Evolutionary conservation across 345 rosid genomes (phyloP).

Genomic region (Barbarea vulgaris): DNA sequence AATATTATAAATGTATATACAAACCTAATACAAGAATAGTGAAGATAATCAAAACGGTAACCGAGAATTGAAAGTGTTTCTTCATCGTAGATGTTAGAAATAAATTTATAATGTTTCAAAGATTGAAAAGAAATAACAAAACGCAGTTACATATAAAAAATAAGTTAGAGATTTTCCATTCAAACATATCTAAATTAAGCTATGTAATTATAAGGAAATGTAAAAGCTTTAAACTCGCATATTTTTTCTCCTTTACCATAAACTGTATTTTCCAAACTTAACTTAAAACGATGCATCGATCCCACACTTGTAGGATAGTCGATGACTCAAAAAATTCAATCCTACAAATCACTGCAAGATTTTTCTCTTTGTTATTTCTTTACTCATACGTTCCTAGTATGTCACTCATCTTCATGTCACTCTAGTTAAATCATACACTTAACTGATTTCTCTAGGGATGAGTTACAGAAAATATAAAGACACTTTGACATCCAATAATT

Average conservation of each 20-base stretch:
- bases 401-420: too few species aligned
- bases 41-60: background rate
- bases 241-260: background rate
- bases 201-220: background rate
- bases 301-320: too few species aligned
- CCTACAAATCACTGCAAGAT: too few species aligned
- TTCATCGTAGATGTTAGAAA: background rate
- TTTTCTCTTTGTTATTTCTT: too few species aligned
- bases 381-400: too few species aligned
- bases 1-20: too few species aligned
- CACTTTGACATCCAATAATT: too few species aligned
- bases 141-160: background rate
- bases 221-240: background rate
- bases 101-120: background rate
- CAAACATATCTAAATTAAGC: background rate
- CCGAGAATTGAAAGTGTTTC: background rate
- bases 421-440: too few species aligned
- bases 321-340: too few species aligned
- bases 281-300: background rate
- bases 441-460: too few species aligned
- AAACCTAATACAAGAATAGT: background rate
- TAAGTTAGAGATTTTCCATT: background rate
- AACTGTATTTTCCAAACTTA: background rate
- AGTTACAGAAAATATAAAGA: too few species aligned
- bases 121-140: background rate